Percentiles rank a stretch among this genome's conserved stretches.
Evolutionary conservation across 73 alveolate genomes (phyloP).

Genomic region (Paramecium primaurelia): DNA sequence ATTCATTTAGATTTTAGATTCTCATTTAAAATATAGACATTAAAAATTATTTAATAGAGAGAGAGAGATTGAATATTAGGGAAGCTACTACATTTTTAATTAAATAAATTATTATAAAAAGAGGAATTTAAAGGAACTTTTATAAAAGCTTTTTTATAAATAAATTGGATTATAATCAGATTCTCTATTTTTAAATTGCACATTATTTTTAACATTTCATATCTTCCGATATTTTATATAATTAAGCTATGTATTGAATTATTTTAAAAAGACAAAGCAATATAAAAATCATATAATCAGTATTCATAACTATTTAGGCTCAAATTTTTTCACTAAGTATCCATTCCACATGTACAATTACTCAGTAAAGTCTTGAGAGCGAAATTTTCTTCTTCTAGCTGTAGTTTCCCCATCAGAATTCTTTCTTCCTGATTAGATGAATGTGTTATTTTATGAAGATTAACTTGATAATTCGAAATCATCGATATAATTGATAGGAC

Average conservation of each 20-base stretch:
- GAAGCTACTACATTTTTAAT: not conserved
- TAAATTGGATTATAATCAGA: not conserved
- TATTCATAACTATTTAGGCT: not conserved
- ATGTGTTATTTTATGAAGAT: not conserved
- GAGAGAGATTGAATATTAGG: not conserved
- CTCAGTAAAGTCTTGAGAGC: conserved; percentile 9
- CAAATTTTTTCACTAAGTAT: not conserved
- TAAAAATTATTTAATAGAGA: too few species aligned
- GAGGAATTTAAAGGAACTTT: not conserved
- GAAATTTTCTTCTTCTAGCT: not conserved
- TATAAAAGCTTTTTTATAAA: not conserved
- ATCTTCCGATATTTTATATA: not conserved
- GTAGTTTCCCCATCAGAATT: not conserved
- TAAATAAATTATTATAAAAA: not conserved
- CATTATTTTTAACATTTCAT: not conserved
- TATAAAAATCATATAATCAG: not conserved
- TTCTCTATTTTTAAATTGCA: not conserved
- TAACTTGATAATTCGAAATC: not conserved
- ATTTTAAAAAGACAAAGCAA: not conserved
- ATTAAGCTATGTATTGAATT: not conserved
- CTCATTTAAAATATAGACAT: not conserved
- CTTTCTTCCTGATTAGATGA: not conserved
- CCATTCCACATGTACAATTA: not conserved
- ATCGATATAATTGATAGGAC: not conserved
- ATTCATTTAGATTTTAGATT: not conserved